Evolutionary conservation across 1,284 basidiomycete species (phyloP).

Genomic region (Ceratobasidium sp.): DNA sequence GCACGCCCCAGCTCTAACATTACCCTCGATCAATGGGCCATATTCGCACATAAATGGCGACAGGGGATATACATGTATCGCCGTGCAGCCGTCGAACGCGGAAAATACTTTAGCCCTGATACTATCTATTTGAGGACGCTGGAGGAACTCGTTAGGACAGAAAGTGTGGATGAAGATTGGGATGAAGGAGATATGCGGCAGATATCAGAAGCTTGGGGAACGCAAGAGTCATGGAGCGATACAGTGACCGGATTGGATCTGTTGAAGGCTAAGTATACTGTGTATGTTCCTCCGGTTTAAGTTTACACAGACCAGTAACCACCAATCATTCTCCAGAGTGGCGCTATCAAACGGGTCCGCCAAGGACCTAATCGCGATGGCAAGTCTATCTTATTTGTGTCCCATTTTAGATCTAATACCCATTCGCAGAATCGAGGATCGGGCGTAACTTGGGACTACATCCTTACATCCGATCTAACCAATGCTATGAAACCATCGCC

Average conservation of each 20-base stretch:
- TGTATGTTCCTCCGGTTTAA: slow-evolving; percentile 30
- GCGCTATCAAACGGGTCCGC: slow-evolving; percentile 52
- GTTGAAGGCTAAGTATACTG: slow-evolving; percentile 49
- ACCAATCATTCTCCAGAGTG: slow-evolving; percentile 33
- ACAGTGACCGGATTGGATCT: slow-evolving; percentile 46
- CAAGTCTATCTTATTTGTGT: slow-evolving; percentile 20
- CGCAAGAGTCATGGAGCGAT: slow-evolving; percentile 48
- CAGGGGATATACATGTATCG: slow-evolving; percentile 45
- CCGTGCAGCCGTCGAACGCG: slow-evolving; percentile 32
- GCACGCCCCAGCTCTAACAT: slow-evolving; percentile 41
- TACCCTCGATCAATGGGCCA: slow-evolving; percentile 17
- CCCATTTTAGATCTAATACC: too few species aligned
- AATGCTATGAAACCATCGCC: slow-evolving; percentile 55
- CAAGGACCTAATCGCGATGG: slow-evolving; percentile 51
- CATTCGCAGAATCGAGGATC: slow-evolving; percentile 52
- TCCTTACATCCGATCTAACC: slow-evolving; percentile 54
- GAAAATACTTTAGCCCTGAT: slow-evolving; percentile 43
- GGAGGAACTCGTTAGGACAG: slow-evolving; percentile 43
- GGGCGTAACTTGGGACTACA: slow-evolving; percentile 52
- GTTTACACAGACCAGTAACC: too few species aligned
- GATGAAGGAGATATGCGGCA: slow-evolving; percentile 22
- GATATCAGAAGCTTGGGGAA: slow-evolving; percentile 25
- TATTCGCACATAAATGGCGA: slow-evolving; percentile 49
- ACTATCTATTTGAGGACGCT: slow-evolving; percentile 46
- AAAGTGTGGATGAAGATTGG: slow-evolving; percentile 36